Percentiles rank a stretch among this genome's conserved stretches.
phyloP scores from a whole-genome alignment of 257 asterid species.

The Solanum habrochaites region DNA sequence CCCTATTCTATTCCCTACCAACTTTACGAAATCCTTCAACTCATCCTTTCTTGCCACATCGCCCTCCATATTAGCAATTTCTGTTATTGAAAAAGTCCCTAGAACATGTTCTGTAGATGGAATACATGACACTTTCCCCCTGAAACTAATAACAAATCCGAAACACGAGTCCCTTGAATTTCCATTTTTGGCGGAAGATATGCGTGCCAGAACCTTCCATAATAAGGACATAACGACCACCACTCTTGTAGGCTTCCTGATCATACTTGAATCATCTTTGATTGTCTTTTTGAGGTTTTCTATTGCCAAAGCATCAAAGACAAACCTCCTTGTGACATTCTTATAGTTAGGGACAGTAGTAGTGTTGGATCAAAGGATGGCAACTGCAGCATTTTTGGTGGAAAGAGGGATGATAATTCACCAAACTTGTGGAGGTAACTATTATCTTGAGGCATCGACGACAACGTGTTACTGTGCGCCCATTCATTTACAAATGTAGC shows the following conservation, averaged over 20 bases:
- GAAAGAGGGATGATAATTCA: neutral
- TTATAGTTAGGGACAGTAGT: neutral
- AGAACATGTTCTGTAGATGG: neutral
- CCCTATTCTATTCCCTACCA: neutral
- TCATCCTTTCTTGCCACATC: neutral
- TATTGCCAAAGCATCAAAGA: too few species aligned
- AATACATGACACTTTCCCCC: neutral
- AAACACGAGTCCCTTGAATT: neutral
- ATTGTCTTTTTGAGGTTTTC: too few species aligned
- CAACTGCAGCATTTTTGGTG: neutral
- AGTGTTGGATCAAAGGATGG: too few species aligned
- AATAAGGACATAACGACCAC: neutral
- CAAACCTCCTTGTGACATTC: neutral
- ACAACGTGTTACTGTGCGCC: neutral
- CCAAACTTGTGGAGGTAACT: too few species aligned
- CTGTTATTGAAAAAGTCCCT: neutral
- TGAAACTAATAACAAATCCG: neutral
- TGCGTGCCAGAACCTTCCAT: neutral
- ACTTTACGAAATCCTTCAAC: neutral
- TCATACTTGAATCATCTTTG: neutral
- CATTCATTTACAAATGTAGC: constrained; percentile 15
- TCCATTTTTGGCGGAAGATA: neutral
- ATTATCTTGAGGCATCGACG: neutral
- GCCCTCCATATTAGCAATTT: neutral
- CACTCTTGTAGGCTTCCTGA: neutral